phyloP scores from a whole-genome alignment of 306 rosid species.

The Quercus ilex region DNA sequence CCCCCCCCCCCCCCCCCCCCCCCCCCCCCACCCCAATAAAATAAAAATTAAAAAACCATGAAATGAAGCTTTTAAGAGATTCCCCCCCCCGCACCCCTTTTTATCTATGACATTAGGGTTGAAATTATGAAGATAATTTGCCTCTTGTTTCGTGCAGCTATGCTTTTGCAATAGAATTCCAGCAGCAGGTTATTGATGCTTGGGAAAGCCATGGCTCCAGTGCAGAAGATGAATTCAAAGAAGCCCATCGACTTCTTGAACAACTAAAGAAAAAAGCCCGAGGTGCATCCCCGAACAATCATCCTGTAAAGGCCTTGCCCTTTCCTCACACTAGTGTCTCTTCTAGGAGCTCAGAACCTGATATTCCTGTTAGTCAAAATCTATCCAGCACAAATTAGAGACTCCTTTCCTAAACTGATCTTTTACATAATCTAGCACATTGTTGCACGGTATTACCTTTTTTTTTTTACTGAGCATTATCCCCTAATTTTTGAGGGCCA shows the following conservation, averaged over 20 bases:
- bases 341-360: slow-evolving; percentile 30
- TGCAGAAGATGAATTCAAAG: slow-evolving; percentile 69
- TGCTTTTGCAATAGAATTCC: slow-evolving; percentile 75
- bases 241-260: slow-evolving; percentile 60
- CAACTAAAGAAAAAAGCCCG: slow-evolving; percentile 61
- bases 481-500: background rate
- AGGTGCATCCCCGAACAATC: slow-evolving; percentile 36
- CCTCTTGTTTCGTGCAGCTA: slow-evolving; percentile 56
- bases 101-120: background rate
- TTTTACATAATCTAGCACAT: slow-evolving; percentile 9
- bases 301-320: slow-evolving; percentile 59
- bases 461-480: background rate
- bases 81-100: no score
- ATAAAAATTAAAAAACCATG: no score
- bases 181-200: slow-evolving; percentile 78
- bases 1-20: no score
- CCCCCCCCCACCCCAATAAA: no score
- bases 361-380: slow-evolving; percentile 15
- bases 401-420: slow-evolving; percentile 1
- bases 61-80: background rate
- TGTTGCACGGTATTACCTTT: background rate
- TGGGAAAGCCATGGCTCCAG: slow-evolving; percentile 91
- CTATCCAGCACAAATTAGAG: slow-evolving; percentile 16
- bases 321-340: slow-evolving; percentile 37
- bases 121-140: background rate